Percentiles rank a stretch among this genome's conserved stretches.
Evolutionary conservation across 2,329 filamentous ascomycete genomes (phyloP).

Genomic region (Canariomyces notabilis): DNA sequence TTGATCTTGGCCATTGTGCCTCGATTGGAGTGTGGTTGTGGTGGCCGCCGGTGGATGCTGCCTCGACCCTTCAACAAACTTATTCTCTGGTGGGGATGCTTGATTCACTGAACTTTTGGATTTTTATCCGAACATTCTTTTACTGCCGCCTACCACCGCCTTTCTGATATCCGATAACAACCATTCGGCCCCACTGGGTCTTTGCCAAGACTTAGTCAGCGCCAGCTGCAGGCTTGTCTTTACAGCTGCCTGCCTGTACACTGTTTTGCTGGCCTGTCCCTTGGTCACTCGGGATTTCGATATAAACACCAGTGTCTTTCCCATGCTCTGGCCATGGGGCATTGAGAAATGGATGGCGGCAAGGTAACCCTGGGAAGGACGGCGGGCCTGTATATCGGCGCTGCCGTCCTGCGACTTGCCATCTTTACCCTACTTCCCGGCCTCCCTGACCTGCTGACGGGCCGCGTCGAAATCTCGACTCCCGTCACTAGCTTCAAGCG

Average conservation of each 20-base stretch:
- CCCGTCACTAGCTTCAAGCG: slow-evolving; percentile 97
- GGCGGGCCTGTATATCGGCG: slow-evolving; percentile 66
- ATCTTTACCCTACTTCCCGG: slow-evolving; percentile 78
- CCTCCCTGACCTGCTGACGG: slow-evolving; percentile 78
- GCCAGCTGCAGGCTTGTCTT: neutral
- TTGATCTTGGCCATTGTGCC: slow-evolving; percentile 67
- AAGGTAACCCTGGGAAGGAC: slow-evolving; percentile 42
- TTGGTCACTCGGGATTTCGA: slow-evolving; percentile 10
- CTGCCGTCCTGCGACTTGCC: slow-evolving; percentile 71
- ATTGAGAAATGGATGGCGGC: slow-evolving; percentile 32
- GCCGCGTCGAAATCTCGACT: slow-evolving; percentile 92
- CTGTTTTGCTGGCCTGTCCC: slow-evolving; percentile 14
- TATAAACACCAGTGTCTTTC: slow-evolving; percentile 6
- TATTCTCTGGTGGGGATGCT: slow-evolving; percentile 19
- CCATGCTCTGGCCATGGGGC: slow-evolving; percentile 23
- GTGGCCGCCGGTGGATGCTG: slow-evolving; percentile 16
- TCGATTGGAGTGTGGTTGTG: slow-evolving; percentile 19
- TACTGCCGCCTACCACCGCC: slow-evolving; percentile 26
- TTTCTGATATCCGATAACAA: slow-evolving; percentile 22
- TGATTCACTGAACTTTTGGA: slow-evolving; percentile 18
- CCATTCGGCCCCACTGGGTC: neutral
- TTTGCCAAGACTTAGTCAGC: slow-evolving; percentile 12
- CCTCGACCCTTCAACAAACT: slow-evolving; percentile 1
- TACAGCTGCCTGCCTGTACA: slow-evolving; percentile 4
- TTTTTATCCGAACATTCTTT: slow-evolving; percentile 25